phyloP scores from a whole-genome alignment of 441 rosid genomes.

The Pelargonium cotyledonis region DNA sequence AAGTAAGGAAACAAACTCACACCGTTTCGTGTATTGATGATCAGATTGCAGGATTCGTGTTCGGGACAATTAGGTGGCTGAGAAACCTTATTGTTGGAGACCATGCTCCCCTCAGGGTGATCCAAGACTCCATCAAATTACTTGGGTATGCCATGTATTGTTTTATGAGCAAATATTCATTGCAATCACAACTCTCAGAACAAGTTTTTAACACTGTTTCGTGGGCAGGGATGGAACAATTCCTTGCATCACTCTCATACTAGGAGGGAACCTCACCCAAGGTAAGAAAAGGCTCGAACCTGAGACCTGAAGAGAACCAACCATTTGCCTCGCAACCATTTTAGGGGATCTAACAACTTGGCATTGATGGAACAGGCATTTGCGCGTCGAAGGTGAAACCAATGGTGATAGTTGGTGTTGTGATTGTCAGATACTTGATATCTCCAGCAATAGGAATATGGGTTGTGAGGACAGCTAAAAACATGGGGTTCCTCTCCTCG shows the following conservation, averaged over 20 bases:
- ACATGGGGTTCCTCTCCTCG: conserved; percentile 33
- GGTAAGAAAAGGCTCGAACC: conserved; percentile 14
- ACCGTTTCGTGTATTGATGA: neutral
- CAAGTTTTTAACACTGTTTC: no score
- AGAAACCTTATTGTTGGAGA: conserved; percentile 36
- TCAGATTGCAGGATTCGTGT: conserved; percentile 36
- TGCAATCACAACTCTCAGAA: conserved; percentile 9
- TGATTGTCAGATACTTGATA: conserved; percentile 29
- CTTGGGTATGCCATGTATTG: conserved; percentile 31
- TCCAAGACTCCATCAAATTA: conserved; percentile 39
- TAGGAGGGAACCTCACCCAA: conserved; percentile 43
- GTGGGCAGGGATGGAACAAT: conserved; percentile 42
- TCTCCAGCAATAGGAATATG: conserved; percentile 33
- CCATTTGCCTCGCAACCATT: no score
- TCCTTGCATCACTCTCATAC: conserved; percentile 45
- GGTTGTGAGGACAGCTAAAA: conserved; percentile 32
- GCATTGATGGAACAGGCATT: conserved; percentile 16
- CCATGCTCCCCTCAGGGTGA: conserved; percentile 39
- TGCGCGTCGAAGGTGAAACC: conserved; percentile 33
- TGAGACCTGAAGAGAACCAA: no score
- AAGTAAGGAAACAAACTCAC: neutral
- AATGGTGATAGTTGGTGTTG: conserved; percentile 27
- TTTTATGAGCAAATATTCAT: neutral
- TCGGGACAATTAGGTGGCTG: conserved; percentile 39
- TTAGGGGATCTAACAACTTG: neutral